Conservation (phyloP, 805 yeast genomes). For the Yarrowia phangngaensis region DNA sequence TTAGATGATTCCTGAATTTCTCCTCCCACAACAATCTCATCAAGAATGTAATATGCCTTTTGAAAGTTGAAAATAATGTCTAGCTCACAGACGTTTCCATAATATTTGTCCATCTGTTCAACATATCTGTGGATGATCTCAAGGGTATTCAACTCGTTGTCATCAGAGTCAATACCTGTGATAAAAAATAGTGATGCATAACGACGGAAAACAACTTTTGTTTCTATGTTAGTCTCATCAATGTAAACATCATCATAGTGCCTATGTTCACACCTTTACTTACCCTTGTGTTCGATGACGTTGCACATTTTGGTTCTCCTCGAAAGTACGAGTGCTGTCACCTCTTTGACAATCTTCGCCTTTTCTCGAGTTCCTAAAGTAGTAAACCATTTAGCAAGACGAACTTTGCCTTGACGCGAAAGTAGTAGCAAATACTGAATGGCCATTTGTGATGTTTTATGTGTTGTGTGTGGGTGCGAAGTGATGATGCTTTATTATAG, state of each 20-base stretch:
- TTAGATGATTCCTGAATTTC: slow-evolving; percentile 78
- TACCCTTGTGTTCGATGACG: slow-evolving; percentile 73
- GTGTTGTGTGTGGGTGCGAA: slow-evolving; percentile 3
- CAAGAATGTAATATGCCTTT: slow-evolving; percentile 86
- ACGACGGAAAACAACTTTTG: slow-evolving; percentile 82
- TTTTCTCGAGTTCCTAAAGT: slow-evolving; percentile 83
- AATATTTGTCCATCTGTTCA: slow-evolving; percentile 93
- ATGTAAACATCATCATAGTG: background rate
- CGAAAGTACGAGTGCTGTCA: slow-evolving; percentile 77
- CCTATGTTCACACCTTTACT: too few relatives aligned
- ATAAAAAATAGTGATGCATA: slow-evolving; percentile 91
- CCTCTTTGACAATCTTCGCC: slow-evolving; percentile 74
- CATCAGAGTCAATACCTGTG: slow-evolving; percentile 76
- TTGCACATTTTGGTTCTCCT: slow-evolving; percentile 95
- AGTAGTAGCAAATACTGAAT: slow-evolving; percentile 75
- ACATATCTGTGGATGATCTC: slow-evolving; percentile 91
- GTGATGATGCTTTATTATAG: slow-evolving; percentile 17
- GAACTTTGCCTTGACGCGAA: slow-evolving; percentile 91
- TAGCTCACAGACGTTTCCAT: slow-evolving; percentile 93
- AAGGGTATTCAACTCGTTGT: slow-evolving; percentile 79
- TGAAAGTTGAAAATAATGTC: slow-evolving; percentile 95
- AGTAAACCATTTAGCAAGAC: slow-evolving; percentile 90
- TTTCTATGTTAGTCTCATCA: slow-evolving; percentile 42
- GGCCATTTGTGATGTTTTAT: slow-evolving; percentile 48
- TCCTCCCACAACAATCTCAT: slow-evolving; percentile 87